Base-by-base conservation (phyloP, 2,329 filamentous ascomycete genomes). In the Colletotrichum lupini region DNA sequence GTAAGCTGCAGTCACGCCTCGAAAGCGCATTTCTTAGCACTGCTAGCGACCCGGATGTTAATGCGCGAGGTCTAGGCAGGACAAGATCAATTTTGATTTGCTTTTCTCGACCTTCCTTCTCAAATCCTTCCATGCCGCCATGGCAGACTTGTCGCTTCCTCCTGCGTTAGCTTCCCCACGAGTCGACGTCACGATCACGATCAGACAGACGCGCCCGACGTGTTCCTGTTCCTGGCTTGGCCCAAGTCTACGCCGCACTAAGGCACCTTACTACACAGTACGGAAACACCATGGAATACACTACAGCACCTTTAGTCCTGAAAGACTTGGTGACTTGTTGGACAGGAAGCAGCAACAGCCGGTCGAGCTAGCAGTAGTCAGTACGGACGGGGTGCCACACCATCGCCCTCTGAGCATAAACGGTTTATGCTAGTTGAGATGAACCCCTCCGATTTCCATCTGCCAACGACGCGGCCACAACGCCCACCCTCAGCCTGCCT, bases 121-220 rank as follows among this genome's bases (percentile, higher is more conserved):
- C 22, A 57, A 65, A 65, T 65, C 62, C 62, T 65, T 65, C 22
- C 62, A 26, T 30, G 46, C 61, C 28, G 9, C 61, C 61, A 24
- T 55, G 46, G 46, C 37, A 16, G 52, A 65, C 19, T 56, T 56
- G 62, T 65, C 52, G 42, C 42, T 22, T 65, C 37, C 62, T 64
- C 49, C 49, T 64, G 52, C 63, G 46, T 57, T 71, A 67, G 62
- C 56, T 32, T 63, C 32, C 28, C 42, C 22, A 32, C 56, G 22
- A 52, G 19, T 24, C 70, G 55, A 73, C 67, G 70, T 70, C 70
- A 70, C 67, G 49, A 24, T 57, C 56, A 28, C 46, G 65, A 68
- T 63, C 42, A 42, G 26, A 72, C 59, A 56, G 59, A 37, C 55
- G 53, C 62, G 19, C 37, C 65, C 22, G 67, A 32, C 46, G 24